A percentile compares a stretch with the other conserved stretches of the same genome.
Evolutionary conservation across 768 basidiomycete genomes (phyloP).

Genomic region (Calocera cornea): DNA sequence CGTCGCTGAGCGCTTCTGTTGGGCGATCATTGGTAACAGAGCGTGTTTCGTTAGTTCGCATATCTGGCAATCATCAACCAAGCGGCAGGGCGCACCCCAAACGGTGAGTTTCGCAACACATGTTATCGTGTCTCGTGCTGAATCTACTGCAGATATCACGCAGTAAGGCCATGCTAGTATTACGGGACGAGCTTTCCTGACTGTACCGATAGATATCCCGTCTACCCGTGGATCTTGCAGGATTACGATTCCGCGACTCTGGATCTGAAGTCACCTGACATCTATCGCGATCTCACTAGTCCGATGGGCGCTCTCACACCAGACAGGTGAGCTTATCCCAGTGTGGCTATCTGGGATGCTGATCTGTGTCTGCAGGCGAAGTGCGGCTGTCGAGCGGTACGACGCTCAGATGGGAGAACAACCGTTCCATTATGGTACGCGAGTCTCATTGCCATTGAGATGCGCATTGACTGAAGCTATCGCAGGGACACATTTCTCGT

Average conservation of each 20-base stretch:
- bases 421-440: constrained; percentile 67
- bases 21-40: not conserved
- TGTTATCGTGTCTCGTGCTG: constrained; percentile 89
- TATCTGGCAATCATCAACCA: constrained; percentile 85
- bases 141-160: constrained; percentile 19
- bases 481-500: constrained; percentile 77
- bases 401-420: constrained; percentile 55
- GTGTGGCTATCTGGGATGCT: too few relatives aligned
- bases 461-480: not conserved
- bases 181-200: not conserved
- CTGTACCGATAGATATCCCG: not conserved
- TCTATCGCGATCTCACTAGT: constrained; percentile 42
- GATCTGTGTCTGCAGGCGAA: not conserved
- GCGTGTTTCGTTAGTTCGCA: constrained; percentile 47
- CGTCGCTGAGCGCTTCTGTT: constrained; percentile 16
- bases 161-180: not conserved
- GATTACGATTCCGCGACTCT: constrained; percentile 66
- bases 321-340: not conserved
- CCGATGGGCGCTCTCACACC: constrained; percentile 1
- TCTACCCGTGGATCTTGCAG: constrained; percentile 61
- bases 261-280: constrained; percentile 46
- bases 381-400: not conserved
- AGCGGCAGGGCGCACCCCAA: constrained; percentile 81
- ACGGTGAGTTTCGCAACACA: constrained; percentile 48
- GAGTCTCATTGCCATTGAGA: too few relatives aligned